Base-by-base conservation (phyloP, 2,329 filamentous ascomycete genomes). In the Cytospora paraplurivora region DNA sequence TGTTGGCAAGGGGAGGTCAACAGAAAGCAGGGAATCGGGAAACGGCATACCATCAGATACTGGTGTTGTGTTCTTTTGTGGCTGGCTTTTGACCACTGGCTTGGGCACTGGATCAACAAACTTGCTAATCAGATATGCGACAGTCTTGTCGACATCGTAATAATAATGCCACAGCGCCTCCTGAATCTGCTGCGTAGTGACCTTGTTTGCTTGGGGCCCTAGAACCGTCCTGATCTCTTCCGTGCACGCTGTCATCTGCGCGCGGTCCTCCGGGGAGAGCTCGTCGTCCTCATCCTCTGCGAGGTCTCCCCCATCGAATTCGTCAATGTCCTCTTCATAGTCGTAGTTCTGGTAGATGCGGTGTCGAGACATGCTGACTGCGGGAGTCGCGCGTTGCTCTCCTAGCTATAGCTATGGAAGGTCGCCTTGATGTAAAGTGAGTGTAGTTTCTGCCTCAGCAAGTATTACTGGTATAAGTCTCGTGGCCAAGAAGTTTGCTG, bases 151-250 rank as follows among this genome's bases (percentile, higher is more conserved):
- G 35, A 97, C 82, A 71, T 99, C 93, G 74, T 93, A 98, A 75
- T 94, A 98, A 76, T 97, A 97, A 76, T 99, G 87, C 92, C 93
- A 98, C 17, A 99, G 77, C 0, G 93, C 85, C 66, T 98, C 94
- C 74, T 96, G 87, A 67, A 97, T 94, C 72, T 97, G 89, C 44
- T 72, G 75, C 53, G 75, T 77, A 41, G 81, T 84, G 69, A 88
- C 81, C 66, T 85, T 86, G 67, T 77, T 77, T 37, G 82, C 79
- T 65, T 85, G 81, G 11, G 78, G 75, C 7, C 87, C 89, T n/a
- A 97, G 79, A 10, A 83, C 82, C 66, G 81, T 80, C 64, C 85
- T 83, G 41, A 96, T 89, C 67, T 88, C 82, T 47, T 82, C 79
- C 0, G 88, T 92, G 57, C 88, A 89, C 47, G 84, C 76, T 47